phyloP scores from a whole-genome alignment of 495 filamentous ascomycete species.

The Paragyromitra xinjiangensis region DNA sequence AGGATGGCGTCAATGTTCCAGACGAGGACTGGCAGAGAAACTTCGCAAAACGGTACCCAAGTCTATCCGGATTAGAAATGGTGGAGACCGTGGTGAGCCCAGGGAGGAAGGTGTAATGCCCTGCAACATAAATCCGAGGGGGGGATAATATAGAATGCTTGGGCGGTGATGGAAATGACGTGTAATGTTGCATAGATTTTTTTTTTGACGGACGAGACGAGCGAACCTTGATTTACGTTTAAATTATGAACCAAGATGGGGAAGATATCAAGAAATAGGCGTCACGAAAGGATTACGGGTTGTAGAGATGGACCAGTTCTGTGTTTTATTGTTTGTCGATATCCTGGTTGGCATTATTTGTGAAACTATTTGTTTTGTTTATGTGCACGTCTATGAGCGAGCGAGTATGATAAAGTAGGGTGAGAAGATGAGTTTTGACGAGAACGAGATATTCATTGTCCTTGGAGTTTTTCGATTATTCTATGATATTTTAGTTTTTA shows the following conservation, averaged over 20 bases:
- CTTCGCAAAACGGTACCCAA: conserved; percentile 76
- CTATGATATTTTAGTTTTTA: conserved; percentile 20
- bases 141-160: conserved; percentile 37
- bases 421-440: conserved; percentile 15
- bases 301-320: conserved; percentile 27
- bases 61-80: conserved; percentile 66
- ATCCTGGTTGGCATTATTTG: conserved; percentile 38
- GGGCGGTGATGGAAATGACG: conserved; percentile 16
- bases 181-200: conserved; percentile 47
- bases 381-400: conserved; percentile 36
- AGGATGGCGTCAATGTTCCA: conserved; percentile 45
- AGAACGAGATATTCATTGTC: conserved; percentile 26
- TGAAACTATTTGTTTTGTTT: conserved; percentile 33
- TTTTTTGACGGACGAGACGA: conserved; percentile 27
- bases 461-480: conserved; percentile 26
- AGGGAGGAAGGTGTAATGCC: conserved; percentile 49
- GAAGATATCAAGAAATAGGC: conserved; percentile 19
- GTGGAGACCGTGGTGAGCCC: conserved; percentile 54
- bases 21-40: conserved; percentile 72
- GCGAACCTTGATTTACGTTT: conserved; percentile 37
- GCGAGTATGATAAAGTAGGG: conserved; percentile 35
- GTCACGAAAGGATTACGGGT: conserved; percentile 20
- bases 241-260: conserved; percentile 1
- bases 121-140: neutral
- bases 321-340: conserved; percentile 26